phyloP scores from a whole-genome alignment of 306 rosid genomes.

The Canavalia gladiata region DNA sequence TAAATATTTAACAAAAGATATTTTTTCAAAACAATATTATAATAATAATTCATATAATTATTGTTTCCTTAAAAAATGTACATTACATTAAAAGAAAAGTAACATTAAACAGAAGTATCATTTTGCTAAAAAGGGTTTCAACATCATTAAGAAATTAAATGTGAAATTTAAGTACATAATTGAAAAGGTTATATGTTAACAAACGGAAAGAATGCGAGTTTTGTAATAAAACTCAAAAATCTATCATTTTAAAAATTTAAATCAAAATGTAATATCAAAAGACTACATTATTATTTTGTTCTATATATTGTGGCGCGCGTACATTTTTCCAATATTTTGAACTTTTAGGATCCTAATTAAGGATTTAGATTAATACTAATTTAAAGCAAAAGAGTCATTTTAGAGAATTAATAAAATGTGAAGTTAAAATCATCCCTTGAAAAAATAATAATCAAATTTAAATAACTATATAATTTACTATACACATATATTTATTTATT shows the following conservation, averaged over 20 bases:
- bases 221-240: neutral
- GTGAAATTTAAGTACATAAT: neutral
- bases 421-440: neutral
- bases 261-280: neutral
- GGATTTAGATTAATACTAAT: neutral
- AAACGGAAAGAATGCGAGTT: neutral
- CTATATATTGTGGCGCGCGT: neutral
- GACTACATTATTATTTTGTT: neutral
- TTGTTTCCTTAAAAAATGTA: too few species aligned
- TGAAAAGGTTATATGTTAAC: neutral
- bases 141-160: neutral
- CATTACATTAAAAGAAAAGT: too few species aligned
- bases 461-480: neutral
- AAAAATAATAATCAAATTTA: neutral
- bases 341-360: neutral
- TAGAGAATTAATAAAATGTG: neutral
- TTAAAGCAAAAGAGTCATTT: too few species aligned
- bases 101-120: too few species aligned
- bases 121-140: neutral
- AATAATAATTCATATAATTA: too few species aligned
- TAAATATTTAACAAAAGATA: too few species aligned
- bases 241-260: neutral
- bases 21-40: too few species aligned
- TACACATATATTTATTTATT: neutral
- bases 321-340: neutral